Evolutionary conservation across 2,329 filamentous ascomycete genomes (phyloP).

Genomic region (Trichoderma breve): DNA sequence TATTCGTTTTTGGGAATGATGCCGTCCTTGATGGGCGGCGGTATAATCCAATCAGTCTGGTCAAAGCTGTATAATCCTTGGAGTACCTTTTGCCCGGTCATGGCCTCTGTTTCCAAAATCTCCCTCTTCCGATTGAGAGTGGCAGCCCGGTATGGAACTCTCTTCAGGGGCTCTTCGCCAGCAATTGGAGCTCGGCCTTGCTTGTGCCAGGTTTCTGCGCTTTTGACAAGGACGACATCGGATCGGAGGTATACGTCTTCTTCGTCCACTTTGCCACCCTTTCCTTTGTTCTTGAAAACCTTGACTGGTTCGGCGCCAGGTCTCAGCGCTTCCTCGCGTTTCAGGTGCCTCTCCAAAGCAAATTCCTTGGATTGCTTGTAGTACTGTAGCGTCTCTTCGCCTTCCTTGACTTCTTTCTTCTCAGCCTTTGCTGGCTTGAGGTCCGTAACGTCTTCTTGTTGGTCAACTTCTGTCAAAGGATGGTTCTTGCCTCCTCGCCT

Average conservation of each 20-base stretch:
- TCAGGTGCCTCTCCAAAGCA: slow-evolving; percentile 80
- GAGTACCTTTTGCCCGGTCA: slow-evolving; percentile 76
- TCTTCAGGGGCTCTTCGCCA: slow-evolving; percentile 75
- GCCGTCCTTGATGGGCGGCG: slow-evolving; percentile 78
- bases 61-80: slow-evolving; percentile 81
- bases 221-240: slow-evolving; percentile 83
- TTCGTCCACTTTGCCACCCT: slow-evolving; percentile 68
- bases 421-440: slow-evolving; percentile 70
- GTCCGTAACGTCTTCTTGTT: slow-evolving; percentile 75
- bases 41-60: slow-evolving; percentile 96
- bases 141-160: slow-evolving; percentile 85
- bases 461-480: slow-evolving; percentile 68
- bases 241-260: slow-evolving; percentile 78
- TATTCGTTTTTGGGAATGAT: slow-evolving; percentile 91
- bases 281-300: slow-evolving; percentile 70
- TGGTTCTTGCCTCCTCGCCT: slow-evolving; percentile 45
- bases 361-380: slow-evolving; percentile 86
- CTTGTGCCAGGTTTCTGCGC: slow-evolving; percentile 95
- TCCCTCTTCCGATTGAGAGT: slow-evolving; percentile 85
- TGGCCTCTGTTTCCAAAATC: slow-evolving; percentile 78
- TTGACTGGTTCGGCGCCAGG: slow-evolving; percentile 67
- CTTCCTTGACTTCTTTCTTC: slow-evolving; percentile 70
- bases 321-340: slow-evolving; percentile 84
- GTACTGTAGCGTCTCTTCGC: slow-evolving; percentile 79
- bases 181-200: slow-evolving; percentile 75